A percentile compares a stretch with the other conserved stretches of the same genome.
Evolutionary conservation across 1,284 basidiomycete genomes (phyloP).

Genomic region (Sporisorium reilianum): DNA sequence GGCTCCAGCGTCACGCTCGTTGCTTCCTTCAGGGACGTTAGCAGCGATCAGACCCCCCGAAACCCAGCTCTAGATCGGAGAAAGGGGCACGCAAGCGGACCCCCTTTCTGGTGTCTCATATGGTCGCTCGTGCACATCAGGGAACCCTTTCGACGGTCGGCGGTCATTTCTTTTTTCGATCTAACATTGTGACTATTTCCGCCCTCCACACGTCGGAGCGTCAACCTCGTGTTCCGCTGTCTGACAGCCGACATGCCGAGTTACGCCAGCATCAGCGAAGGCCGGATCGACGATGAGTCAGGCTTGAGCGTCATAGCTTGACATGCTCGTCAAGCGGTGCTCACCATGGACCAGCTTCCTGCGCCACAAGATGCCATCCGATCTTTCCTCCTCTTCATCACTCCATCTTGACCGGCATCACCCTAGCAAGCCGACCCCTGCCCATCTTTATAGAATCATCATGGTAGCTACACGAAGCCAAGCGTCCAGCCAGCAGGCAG

Average conservation of each 20-base stretch:
- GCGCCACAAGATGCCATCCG: no score
- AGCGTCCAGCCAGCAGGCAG: conserved; percentile 21
- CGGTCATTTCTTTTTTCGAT: neutral
- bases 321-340: neutral
- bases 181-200: conserved; percentile 5
- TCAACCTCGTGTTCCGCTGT: neutral
- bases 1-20: neutral
- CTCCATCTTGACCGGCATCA: neutral
- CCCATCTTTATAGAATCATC: no score
- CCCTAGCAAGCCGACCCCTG: neutral
- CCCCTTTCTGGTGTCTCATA: conserved; percentile 21
- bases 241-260: conserved; percentile 13
- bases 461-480: conserved; percentile 42
- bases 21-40: neutral
- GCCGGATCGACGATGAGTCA: conserved; percentile 34
- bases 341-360: no score
- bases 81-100: neutral
- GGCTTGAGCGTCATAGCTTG: conserved; percentile 30
- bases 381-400: neutral
- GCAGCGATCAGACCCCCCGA: conserved; percentile 1
- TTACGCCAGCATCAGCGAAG: conserved; percentile 21
- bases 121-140: neutral
- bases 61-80: neutral
- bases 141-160: conserved; percentile 13
- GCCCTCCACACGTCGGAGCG: conserved; percentile 4